A percentile compares a stretch with the other conserved stretches of the same genome.
Conservation (phyloP, 208 protist species). For the Paratrypanosoma confusum region DNA sequence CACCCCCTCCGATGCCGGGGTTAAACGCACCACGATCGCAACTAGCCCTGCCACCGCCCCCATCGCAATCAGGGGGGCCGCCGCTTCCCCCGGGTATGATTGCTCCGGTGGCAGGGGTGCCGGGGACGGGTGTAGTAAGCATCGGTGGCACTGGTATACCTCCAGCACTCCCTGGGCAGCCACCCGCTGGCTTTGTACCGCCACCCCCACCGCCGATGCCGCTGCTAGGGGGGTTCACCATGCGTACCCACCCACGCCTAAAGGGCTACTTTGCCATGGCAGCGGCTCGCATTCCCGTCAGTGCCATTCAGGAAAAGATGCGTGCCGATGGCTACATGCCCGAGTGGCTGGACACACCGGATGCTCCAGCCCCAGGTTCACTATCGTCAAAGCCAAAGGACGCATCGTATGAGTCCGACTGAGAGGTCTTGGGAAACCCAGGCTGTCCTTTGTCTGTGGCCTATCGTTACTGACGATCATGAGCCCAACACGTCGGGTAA, state of each 20-base stretch:
- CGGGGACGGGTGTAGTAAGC: too few species aligned
- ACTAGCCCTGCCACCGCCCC: too few species aligned
- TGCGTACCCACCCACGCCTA: constrained; percentile 37
- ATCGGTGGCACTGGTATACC: too few species aligned
- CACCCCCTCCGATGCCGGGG: constrained; percentile 18
- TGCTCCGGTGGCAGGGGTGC: too few species aligned
- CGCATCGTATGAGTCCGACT: constrained; percentile 38
- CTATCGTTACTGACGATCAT: too few species aligned
- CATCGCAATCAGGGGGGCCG: too few species aligned
- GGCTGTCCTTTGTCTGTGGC: too few species aligned
- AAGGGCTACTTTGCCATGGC: constrained; percentile 60
- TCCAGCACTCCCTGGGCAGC: neutral
- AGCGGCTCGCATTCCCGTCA: constrained; percentile 26
- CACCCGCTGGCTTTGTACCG: constrained; percentile 5
- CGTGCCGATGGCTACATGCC: constrained; percentile 32
- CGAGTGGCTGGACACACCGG: constrained; percentile 52
- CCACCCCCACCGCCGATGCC: constrained; percentile 24
- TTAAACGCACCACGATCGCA: constrained; percentile 3
- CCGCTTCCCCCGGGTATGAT: too few species aligned
- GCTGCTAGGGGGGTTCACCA: constrained; percentile 20
- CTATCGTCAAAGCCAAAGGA: constrained; percentile 13
- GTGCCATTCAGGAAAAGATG: constrained; percentile 48
- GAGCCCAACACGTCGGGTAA: too few species aligned
- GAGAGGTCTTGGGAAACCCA: constrained; percentile 4
- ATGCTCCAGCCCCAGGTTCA: constrained; percentile 23